Conservation (phyloP, 108 stramenopile genomes). For the Skeletonema grethae region DNA sequence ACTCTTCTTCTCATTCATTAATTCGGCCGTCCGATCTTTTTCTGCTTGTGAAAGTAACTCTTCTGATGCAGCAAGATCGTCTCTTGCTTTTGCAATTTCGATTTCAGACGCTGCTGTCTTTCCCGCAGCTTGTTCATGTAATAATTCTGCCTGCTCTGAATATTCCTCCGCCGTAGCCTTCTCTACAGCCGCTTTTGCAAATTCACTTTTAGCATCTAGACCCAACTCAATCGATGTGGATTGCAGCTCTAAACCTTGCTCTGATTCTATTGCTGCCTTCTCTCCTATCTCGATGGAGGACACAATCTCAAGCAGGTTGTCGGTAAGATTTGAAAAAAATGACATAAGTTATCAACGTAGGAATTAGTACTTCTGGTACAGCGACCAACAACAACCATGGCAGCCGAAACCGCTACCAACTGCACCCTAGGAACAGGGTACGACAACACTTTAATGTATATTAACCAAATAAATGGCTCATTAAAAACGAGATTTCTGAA, state of each 20-base stretch:
- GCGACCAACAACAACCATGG: too few relatives aligned
- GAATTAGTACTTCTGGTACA: too few relatives aligned
- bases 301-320: too few relatives aligned
- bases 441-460: too few relatives aligned
- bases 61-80: constrained; percentile 4
- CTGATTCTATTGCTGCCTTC: constrained; percentile 30
- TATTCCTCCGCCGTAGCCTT: constrained; percentile 12
- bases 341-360: too few relatives aligned
- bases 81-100: neutral
- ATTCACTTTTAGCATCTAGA: constrained; percentile 10
- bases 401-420: too few relatives aligned
- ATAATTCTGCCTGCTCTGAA: constrained; percentile 12
- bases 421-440: too few relatives aligned
- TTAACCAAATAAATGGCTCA: too few relatives aligned
- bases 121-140: constrained; percentile 13
- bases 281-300: constrained; percentile 5
- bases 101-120: constrained; percentile 15
- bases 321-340: too few relatives aligned
- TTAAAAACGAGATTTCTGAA: too few relatives aligned
- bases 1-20: constrained; percentile 1
- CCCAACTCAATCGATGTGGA: constrained; percentile 22
- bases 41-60: neutral
- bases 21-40: constrained; percentile 9
- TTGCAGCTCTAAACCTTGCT: constrained; percentile 28
- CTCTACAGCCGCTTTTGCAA: constrained; percentile 12